Percentiles rank a stretch among this genome's conserved stretches.
Evolutionary conservation across 1,284 basidiomycete species (phyloP).

Genomic region (Takashimella koratensis): DNA sequence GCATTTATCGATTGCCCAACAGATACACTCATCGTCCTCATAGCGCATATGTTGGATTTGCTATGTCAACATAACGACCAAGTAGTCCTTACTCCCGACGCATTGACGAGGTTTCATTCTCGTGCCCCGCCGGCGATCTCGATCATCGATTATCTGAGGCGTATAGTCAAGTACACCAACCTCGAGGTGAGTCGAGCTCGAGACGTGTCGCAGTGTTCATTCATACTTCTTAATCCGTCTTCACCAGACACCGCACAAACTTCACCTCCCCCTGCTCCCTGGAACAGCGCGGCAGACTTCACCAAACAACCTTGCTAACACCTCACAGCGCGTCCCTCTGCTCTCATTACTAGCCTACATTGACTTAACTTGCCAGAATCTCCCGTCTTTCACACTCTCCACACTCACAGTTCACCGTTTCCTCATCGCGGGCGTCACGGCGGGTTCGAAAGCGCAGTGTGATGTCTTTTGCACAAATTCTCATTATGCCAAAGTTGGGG

Average conservation of each 20-base stretch:
- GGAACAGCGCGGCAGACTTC: too few relatives aligned
- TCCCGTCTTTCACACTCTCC: slow-evolving; percentile 81
- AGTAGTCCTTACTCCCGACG: slow-evolving; percentile 55
- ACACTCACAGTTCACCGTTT: slow-evolving; percentile 94
- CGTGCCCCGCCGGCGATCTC: slow-evolving; percentile 77
- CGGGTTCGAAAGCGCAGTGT: slow-evolving; percentile 84
- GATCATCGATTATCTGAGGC: slow-evolving; percentile 81
- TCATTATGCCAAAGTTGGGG: slow-evolving; percentile 89
- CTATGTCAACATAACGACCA: slow-evolving; percentile 89
- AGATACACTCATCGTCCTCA: slow-evolving; percentile 76
- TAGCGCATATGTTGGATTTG: slow-evolving; percentile 90
- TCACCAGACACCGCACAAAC: too few relatives aligned
- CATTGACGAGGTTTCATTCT: slow-evolving; percentile 87
- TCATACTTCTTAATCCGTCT: too few relatives aligned
- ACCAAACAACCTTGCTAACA: too few relatives aligned
- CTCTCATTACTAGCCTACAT: slow-evolving; percentile 88
- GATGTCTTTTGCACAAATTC: slow-evolving; percentile 90
- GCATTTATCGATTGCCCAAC: slow-evolving; percentile 62
- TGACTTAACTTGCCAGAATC: slow-evolving; percentile 83
- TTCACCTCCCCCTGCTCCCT: too few relatives aligned
- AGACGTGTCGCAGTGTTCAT: too few relatives aligned
- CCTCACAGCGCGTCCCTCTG: slow-evolving; percentile 71
- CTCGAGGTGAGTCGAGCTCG: slow-evolving; percentile 70
- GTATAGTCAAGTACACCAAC: slow-evolving; percentile 88
- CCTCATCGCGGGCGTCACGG: slow-evolving; percentile 80